Base-by-base conservation (phyloP, 225 moss, liverwort and hornwort genomes). In the Pseudoscleropodium purum region DNA sequence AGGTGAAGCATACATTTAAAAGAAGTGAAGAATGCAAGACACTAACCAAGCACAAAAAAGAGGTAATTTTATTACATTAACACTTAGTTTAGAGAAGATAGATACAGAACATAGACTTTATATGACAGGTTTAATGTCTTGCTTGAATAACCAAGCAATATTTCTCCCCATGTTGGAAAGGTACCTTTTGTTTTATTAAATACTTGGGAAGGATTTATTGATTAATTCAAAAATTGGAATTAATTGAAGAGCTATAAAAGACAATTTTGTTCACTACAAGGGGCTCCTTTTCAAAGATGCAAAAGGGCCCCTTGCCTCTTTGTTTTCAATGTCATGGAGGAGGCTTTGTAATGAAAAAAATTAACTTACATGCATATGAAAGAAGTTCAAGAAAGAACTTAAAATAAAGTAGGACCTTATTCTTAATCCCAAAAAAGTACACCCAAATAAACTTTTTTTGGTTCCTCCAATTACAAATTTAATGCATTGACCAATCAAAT, bases 91-190 rank as follows among this genome's bases (percentile, higher is more conserved):
- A 7, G n/a, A n/a, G 23, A 39, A 23, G 39, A 69, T 4, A 24
- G 13, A 13, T 7, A 12, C 4, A 37, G 3, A 1, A 8, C 6
- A 2, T 2, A 20, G 2, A 21, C 37, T 68, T 68, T 0, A 0
- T 37, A 37, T 37, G 68, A 68, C 1, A 3, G 0, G 1, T 13
- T 69, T 39, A 24, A 39, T 4, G 4, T 39, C 6, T 2, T 39
- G 14, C 8, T 39, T 39, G 25, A 39, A 39, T 39, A 41, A 41
- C 2, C 2, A 41, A 1, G 1, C 15, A 73, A 72, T 9, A 3
- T 9, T 16, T 43, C 24, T 27, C 3, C 3, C 13, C 4, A 39
- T 27, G 3, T 3, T 27, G 3, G 15, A 0, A 26, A 30, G 11
- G 24, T 60, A 24, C 52, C 54, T 61, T 75, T 4, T 11, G 0